phyloP scores from a whole-genome alignment of 805 yeast species.

The Yarrowia sp. region DNA sequence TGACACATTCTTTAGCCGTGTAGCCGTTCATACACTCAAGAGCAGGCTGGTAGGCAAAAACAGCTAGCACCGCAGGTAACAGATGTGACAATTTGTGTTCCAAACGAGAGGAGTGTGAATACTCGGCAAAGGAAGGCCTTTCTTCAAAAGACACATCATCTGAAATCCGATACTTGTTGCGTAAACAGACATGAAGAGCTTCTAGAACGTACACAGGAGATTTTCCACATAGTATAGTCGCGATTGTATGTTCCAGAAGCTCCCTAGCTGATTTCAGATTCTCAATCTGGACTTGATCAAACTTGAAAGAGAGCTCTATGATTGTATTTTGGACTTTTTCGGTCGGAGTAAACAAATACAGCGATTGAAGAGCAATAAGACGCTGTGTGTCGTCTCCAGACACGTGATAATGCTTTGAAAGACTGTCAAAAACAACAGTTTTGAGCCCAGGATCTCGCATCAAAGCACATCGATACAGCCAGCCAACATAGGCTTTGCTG shows the following conservation, averaged over 20 bases:
- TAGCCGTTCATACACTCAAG: neutral
- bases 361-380: neutral
- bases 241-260: neutral
- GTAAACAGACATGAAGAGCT: neutral
- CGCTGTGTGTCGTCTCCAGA: neutral
- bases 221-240: neutral
- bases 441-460: neutral
- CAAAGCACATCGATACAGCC: conserved; percentile 4
- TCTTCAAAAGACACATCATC: neutral
- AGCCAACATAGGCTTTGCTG: neutral
- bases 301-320: neutral
- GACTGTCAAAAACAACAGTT: neutral
- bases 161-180: neutral
- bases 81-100: neutral
- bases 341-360: neutral
- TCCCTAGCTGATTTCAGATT: neutral
- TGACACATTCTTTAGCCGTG: neutral
- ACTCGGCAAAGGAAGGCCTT: neutral
- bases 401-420: neutral
- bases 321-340: neutral
- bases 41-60: neutral
- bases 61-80: neutral
- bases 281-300: neutral
- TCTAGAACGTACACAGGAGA: neutral
- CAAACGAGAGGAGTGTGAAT: neutral